Percentiles rank a stretch among this genome's conserved stretches.
Evolutionary conservation across 306 rosid genomes (phyloP).

Genomic region (Lablab purpureus): DNA sequence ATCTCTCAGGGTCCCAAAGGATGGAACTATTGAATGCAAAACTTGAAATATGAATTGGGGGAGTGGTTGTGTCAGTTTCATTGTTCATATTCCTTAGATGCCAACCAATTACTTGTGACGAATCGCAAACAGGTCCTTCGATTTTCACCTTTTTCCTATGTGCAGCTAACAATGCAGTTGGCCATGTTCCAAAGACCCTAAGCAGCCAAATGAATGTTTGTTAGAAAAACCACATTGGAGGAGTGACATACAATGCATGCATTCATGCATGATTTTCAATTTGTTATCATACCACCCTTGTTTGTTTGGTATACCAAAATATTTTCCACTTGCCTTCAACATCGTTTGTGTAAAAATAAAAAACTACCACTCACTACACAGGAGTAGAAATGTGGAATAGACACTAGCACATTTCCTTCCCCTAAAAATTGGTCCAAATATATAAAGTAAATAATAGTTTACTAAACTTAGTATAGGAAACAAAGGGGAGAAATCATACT

Average conservation of each 20-base stretch:
- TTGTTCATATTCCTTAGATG: slow-evolving; percentile 73
- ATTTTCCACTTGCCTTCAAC: background rate
- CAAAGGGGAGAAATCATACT: slow-evolving; percentile 54
- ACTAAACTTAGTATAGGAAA: background rate
- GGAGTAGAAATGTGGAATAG: background rate
- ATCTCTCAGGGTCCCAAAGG: slow-evolving; percentile 96
- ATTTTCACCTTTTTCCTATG: slow-evolving; percentile 71
- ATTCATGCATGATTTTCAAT: too few relatives aligned
- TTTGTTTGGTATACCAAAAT: slow-evolving; percentile 40
- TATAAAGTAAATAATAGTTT: background rate
- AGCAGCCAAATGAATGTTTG: slow-evolving; percentile 12
- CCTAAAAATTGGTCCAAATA: background rate
- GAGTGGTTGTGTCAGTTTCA: slow-evolving; percentile 57
- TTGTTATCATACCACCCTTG: background rate
- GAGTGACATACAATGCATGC: background rate
- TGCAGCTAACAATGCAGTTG: slow-evolving; percentile 75
- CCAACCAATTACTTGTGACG: slow-evolving; percentile 93
- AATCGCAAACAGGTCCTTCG: slow-evolving; percentile 94
- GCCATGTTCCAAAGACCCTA: slow-evolving; percentile 96
- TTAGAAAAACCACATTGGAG: background rate
- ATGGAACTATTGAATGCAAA: slow-evolving; percentile 94
- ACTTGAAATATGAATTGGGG: slow-evolving; percentile 82
- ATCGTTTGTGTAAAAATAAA: background rate
- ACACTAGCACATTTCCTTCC: background rate
- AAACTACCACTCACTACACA: slow-evolving; percentile 22